A percentile compares a stretch with the other conserved stretches of the same genome.
Conservation (phyloP, 75 land plant species). For the Gnetum montanum region DNA sequence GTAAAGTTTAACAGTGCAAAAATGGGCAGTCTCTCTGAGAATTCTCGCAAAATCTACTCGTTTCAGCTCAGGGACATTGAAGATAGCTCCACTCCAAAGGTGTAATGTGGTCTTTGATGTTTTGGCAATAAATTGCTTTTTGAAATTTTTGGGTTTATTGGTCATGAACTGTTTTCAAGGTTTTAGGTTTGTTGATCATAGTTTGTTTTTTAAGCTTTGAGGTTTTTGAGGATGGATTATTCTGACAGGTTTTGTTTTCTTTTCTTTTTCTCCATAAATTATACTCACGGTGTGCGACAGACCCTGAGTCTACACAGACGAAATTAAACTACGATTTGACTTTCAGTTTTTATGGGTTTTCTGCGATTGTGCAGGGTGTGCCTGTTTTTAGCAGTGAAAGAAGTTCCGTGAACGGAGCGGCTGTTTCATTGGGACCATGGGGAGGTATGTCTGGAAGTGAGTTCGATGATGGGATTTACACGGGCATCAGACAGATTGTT, state of each 20-base stretch:
- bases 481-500: conserved; percentile 38
- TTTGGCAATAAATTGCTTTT: no score
- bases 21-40: neutral
- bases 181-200: no score
- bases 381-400: neutral
- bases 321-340: no score
- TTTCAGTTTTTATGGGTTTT: neutral
- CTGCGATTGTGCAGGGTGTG: neutral
- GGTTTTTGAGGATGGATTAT: no score
- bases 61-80: conserved; percentile 2
- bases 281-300: no score
- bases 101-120: neutral
- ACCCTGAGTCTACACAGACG: no score
- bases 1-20: conserved; percentile 1
- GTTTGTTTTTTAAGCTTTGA: no score
- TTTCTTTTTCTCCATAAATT: no score
- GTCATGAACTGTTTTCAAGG: no score
- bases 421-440: conserved; percentile 37
- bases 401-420: conserved; percentile 2
- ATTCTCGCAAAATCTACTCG: no score
- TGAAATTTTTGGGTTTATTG: no score
- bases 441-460: conserved; percentile 39
- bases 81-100: neutral
- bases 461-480: conserved; percentile 45
- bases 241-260: no score